A percentile compares a stretch with the other conserved stretches of the same genome.
These are phyloP conservation scores for Erigeron canadensis DNA, from an alignment of 129 eudicot species.

Conservation along the genomic window DNA sequence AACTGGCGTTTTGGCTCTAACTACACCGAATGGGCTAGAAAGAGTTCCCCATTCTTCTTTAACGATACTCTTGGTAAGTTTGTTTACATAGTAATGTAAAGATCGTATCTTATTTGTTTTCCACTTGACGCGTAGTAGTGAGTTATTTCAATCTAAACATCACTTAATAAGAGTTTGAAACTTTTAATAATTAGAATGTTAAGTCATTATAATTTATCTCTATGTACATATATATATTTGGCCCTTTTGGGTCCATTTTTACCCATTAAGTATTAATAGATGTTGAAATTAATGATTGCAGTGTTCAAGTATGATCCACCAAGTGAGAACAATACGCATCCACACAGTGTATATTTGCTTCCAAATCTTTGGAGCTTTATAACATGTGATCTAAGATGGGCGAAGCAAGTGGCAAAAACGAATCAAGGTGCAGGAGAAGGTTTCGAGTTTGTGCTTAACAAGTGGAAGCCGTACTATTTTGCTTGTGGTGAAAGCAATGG, in stretches of 20 bases:
- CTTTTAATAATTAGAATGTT: neutral
- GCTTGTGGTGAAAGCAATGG: conserved; percentile 73
- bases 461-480: conserved; percentile 65
- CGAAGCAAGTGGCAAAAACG: conserved; percentile 44
- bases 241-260: neutral
- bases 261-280: neutral
- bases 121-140: neutral
- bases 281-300: conserved; percentile 22
- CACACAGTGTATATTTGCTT: conserved; percentile 63
- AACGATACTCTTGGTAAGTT: conserved; percentile 58
- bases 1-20: conserved; percentile 72
- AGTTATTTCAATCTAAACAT: neutral
- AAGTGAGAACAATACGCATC: conserved; percentile 41
- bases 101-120: neutral
- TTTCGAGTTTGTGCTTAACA: conserved; percentile 55
- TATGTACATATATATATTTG: neutral
- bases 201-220: neutral
- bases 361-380: conserved; percentile 58
- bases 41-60: conserved; percentile 52
- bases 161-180: neutral
- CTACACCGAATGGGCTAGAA: conserved; percentile 63
- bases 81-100: no score
- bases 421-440: conserved; percentile 62
- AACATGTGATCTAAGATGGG: conserved; percentile 56
- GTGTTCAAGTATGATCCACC: conserved; percentile 76